These are phyloP conservation scores for Leccinum aurantiacum DNA, from an alignment of 768 basidiomycete species.

Conservation along the genomic window DNA sequence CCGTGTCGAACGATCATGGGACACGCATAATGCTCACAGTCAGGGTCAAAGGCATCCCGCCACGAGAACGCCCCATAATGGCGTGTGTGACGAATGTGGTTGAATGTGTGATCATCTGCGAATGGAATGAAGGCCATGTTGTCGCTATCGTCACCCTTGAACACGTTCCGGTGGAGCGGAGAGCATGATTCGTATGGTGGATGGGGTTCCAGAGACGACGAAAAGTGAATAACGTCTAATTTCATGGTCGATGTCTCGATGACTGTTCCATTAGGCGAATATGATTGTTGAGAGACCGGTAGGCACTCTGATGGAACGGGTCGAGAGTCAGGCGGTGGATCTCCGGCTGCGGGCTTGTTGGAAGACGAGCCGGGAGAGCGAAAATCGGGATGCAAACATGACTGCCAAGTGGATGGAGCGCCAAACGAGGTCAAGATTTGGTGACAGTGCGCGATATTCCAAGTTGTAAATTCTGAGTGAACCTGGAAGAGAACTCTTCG, in stretches of 20 bases:
- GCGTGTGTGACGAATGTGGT: constrained; percentile 37
- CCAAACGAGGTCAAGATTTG: constrained; percentile 16
- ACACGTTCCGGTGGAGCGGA: constrained; percentile 46
- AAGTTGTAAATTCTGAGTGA: constrained; percentile 24
- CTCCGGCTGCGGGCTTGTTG: neutral
- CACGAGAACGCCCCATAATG: constrained; percentile 52
- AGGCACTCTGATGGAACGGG: neutral
- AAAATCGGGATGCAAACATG: constrained; percentile 13
- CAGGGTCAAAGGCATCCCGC: constrained; percentile 43
- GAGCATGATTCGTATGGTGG: constrained; percentile 59
- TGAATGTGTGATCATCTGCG: constrained; percentile 58
- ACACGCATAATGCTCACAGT: constrained; percentile 35
- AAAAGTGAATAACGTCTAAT: constrained; percentile 17
- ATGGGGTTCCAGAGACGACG: constrained; percentile 24
- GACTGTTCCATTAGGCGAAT: constrained; percentile 18
- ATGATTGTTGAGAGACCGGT: constrained; percentile 13
- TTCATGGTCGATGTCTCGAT: constrained; percentile 9
- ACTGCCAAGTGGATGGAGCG: constrained; percentile 17
- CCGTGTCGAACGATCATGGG: constrained; percentile 15
- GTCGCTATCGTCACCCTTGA: constrained; percentile 57
- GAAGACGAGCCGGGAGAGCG: constrained; percentile 4
- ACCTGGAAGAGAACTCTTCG: constrained; percentile 20
- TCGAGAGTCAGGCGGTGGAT: neutral
- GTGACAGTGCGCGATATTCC: constrained; percentile 19
- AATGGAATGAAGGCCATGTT: constrained; percentile 62